Evolutionary conservation across 192 early-diverging fungal species (phyloP).

Genomic region (Chytriomyces hyalinus): DNA sequence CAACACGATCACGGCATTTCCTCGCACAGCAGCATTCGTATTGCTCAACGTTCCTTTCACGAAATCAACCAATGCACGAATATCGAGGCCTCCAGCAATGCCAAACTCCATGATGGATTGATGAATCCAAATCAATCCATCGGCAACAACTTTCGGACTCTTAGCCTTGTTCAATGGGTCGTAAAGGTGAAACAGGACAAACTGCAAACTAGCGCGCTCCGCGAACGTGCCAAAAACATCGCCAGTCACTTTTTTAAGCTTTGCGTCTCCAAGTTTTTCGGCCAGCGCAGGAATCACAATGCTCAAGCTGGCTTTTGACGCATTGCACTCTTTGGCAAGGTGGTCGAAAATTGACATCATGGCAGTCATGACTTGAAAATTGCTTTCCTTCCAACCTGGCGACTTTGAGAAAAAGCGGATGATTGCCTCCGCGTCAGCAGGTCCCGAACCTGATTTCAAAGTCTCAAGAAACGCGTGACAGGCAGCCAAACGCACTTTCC

Average conservation of each 20-base stretch:
- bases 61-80: slow-evolving; percentile 83
- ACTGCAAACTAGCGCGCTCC: slow-evolving; percentile 76
- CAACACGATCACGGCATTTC: slow-evolving; percentile 78
- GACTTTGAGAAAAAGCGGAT: slow-evolving; percentile 78
- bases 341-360: slow-evolving; percentile 77
- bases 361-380: slow-evolving; percentile 87
- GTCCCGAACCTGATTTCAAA: slow-evolving; percentile 58
- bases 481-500: slow-evolving; percentile 86
- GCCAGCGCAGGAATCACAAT: slow-evolving; percentile 50
- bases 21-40: slow-evolving; percentile 82
- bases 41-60: slow-evolving; percentile 81
- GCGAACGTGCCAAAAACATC: slow-evolving; percentile 80
- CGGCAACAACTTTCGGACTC: slow-evolving; percentile 88
- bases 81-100: slow-evolving; percentile 67
- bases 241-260: slow-evolving; percentile 83
- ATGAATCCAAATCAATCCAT: slow-evolving; percentile 87
- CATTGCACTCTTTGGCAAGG: slow-evolving; percentile 54
- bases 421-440: slow-evolving; percentile 80
- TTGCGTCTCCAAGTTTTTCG: slow-evolving; percentile 95
- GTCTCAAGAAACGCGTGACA: slow-evolving; percentile 78
- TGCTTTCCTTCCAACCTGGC: slow-evolving; percentile 97
- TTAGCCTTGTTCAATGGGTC: slow-evolving; percentile 79
- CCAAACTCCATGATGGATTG: slow-evolving; percentile 90
- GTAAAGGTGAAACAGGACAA: slow-evolving; percentile 81
- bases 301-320: slow-evolving; percentile 21